Conservation (phyloP, 305 asterid species). For the Rubia peregrina region DNA sequence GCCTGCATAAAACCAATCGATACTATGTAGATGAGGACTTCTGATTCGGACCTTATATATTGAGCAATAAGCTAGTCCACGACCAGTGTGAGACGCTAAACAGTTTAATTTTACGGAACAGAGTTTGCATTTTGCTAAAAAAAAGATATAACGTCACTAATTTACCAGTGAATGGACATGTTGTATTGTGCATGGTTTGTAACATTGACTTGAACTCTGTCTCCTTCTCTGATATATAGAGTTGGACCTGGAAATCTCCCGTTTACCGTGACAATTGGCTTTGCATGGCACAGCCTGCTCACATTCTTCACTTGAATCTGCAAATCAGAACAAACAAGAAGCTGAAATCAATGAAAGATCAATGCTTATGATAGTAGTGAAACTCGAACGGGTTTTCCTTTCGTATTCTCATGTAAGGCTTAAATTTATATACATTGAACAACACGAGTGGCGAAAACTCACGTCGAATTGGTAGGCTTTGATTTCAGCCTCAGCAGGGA, state of each 20-base stretch:
- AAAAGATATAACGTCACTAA: background rate
- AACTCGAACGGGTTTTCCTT: background rate
- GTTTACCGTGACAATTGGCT: conserved; percentile 54
- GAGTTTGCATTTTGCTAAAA: no score
- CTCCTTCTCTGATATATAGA: conserved; percentile 21
- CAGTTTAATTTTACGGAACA: no score
- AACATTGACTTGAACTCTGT: conserved; percentile 44
- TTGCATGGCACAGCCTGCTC: conserved; percentile 65
- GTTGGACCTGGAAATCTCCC: conserved; percentile 51
- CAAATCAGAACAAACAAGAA: background rate
- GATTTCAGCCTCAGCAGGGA: conserved; percentile 37
- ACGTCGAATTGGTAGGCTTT: conserved; percentile 55
- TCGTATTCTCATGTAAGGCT: no score
- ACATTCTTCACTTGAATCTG: conserved; percentile 45
- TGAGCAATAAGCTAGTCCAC: no score
- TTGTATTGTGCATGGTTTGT: conserved; percentile 59
- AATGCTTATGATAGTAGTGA: no score
- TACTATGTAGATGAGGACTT: no score
- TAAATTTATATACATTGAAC: background rate
- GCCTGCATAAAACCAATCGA: conserved; percentile 27
- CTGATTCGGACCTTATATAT: no score
- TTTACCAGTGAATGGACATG: conserved; percentile 56
- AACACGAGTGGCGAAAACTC: background rate
- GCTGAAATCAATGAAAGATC: background rate
- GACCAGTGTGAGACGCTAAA: no score